A percentile compares a stretch with the other conserved stretches of the same genome.
Evolutionary conservation across 306 rosid species (phyloP).

Genomic region (Acacia crassicarpa): DNA sequence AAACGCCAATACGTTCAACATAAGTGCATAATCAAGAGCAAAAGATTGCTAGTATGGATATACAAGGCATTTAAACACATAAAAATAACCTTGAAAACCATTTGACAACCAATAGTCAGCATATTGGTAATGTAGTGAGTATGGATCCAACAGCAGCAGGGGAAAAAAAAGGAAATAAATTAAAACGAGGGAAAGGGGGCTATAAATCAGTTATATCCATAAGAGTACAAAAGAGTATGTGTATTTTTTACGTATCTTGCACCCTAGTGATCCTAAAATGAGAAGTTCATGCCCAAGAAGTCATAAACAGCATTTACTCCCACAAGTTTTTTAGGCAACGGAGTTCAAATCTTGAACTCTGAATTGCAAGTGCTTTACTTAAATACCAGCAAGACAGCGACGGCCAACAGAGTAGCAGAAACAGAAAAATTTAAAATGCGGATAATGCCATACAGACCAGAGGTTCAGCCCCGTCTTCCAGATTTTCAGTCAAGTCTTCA

Average conservation of each 20-base stretch:
- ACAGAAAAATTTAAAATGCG: background rate
- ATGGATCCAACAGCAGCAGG: too few species aligned
- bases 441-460: constrained; percentile 45
- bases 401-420: background rate
- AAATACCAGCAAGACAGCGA: background rate
- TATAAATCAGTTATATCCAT: too few species aligned
- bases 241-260: too few species aligned
- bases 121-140: too few species aligned
- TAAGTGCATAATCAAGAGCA: background rate
- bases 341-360: background rate
- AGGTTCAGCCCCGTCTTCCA: constrained; percentile 54
- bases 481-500: constrained; percentile 39
- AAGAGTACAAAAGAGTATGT: too few species aligned
- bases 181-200: too few species aligned
- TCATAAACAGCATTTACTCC: background rate
- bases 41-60: background rate
- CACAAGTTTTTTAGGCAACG: background rate
- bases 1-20: constrained; percentile 2
- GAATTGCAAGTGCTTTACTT: background rate
- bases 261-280: too few species aligned
- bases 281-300: background rate
- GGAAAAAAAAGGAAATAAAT: too few species aligned
- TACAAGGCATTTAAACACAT: background rate
- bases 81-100: background rate
- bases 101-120: too few species aligned